Base-by-base conservation (phyloP, 2,329 filamentous ascomycete species). In the Rhynchosporium agropyri region DNA sequence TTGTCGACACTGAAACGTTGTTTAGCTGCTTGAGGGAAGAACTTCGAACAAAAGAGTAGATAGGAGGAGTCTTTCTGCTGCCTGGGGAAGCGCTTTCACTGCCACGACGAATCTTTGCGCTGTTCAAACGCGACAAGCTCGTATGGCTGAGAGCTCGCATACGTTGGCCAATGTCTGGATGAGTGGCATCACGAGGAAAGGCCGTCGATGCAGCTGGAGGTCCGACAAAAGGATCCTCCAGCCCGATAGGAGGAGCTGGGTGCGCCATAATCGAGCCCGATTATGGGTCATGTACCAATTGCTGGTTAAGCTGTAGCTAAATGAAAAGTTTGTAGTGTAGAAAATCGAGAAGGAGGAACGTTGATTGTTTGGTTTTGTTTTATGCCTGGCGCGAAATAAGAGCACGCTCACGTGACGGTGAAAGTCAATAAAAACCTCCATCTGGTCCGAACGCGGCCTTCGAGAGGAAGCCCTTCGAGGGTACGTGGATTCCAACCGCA, bases 181-280 rank as follows among this genome's bases (percentile, higher is more conserved):
- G n/a, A 28, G 51, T 29, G 9, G 20, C 6, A 20, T 33, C 2
- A 9, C 9, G n/a, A 2, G 9, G 36, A 28, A 20, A 40, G 10
- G 15, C 20, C 4, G 20, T 2, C 1, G 36, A 29, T 26, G 36
- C 20, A 29, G 36, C 29, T 54, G n/a, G n/a, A 40, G 51, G 33
- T 54, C 51, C 36, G 10, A 20, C 28, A n/a, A 42, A 54, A 3
- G 51, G 51, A 38, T 54, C 51, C 51, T 54, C 51, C 4, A 54
- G 20, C 7, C 36, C 51, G 15, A 42, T 12, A 40, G 51, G 10
- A 28, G 20, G 9, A 10, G 28, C 28, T 4, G 26, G 4, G 33
- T 26, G n/a, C 36, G n/a, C 36, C 51, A 54, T 54, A 3, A 10
- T 54, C 20, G 20, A 20, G 33, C 20, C 20, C 20, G 20, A 20